phyloP scores from a whole-genome alignment of 352 stramenopile species.

The Albugo laibachii region DNA sequence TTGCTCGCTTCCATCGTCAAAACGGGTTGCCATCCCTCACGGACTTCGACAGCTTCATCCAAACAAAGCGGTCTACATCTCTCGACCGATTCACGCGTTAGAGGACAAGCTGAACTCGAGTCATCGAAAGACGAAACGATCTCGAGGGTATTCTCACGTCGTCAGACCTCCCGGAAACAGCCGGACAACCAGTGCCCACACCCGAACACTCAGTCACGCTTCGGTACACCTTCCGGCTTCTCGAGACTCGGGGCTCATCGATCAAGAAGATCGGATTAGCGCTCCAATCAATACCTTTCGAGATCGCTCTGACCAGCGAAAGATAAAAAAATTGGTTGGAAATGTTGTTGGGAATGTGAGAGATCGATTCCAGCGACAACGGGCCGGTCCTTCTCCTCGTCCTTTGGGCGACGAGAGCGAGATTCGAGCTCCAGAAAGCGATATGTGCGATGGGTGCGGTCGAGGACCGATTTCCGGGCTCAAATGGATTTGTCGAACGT shows the following conservation, averaged over 20 bases:
- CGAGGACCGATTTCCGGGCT: constrained; percentile 20
- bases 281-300: constrained; percentile 7
- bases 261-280: constrained; percentile 13
- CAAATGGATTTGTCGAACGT: constrained; percentile 57
- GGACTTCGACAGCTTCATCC: constrained; percentile 36
- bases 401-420: constrained; percentile 8
- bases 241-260: constrained; percentile 1
- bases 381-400: constrained; percentile 4
- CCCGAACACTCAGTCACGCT: not conserved
- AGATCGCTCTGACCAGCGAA: constrained; percentile 6
- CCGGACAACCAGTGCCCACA: constrained; percentile 2
- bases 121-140: constrained; percentile 12
- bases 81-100: constrained; percentile 9
- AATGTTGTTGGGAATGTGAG: constrained; percentile 49
- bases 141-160: constrained; percentile 6
- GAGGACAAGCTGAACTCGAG: constrained; percentile 4
- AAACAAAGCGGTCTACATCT: constrained; percentile 49
- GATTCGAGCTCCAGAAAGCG: constrained; percentile 15
- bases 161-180: not conserved
- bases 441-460: constrained; percentile 42
- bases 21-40: constrained; percentile 13
- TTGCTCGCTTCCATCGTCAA: constrained; percentile 12
- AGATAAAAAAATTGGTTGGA: constrained; percentile 66
- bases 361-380: constrained; percentile 45
- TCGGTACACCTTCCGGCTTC: constrained; percentile 1